Base-by-base conservation (phyloP, 2,329 filamentous ascomycete species). In the Microsporum audouinii region DNA sequence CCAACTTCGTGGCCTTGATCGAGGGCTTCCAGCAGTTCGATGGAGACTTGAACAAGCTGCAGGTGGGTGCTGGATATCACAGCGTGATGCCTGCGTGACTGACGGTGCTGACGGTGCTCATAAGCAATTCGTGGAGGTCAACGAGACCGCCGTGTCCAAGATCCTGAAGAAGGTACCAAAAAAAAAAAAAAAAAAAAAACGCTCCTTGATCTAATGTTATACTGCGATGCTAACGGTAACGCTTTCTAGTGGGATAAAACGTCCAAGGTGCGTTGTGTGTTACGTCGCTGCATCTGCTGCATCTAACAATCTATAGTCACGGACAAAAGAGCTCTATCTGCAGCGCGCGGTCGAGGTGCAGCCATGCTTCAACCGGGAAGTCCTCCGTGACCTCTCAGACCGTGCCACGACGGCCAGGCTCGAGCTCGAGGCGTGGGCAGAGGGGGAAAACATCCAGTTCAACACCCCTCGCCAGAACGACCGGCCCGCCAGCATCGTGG, bases 1-100 rank as follows among this genome's bases (percentile, higher is more conserved):
- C 91, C 61, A 94, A 94, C 73, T 96, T 96, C 71, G 91, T 94
- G 36, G 94, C 91, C 0, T 80, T 99, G 23, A 90, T 97, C 72
- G 94, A 99, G 78, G 94, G 94, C 10, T 95, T 97, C 70, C 91
- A 96, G 68, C 90, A 97, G 73, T 99, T 99, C 73, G 91, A 91
- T 71, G 92, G 89, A 71, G 94, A 99, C 71, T 77, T 99, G 53
- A 96, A 96, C 77, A 99, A 99, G 76, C 83, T 99, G 14, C 91
- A 84, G 73, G 81, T 83, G 70, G 71, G 76, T 70, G 56, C 31
- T 17, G 4, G 17, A 23, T 17, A 6, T 10, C 17, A 12, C 47
- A 1, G 17, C 17, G 17, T 51, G 49, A 17, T 31, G 27, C 2
- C 55, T 2, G 6, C 51, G 57, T 63, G 45, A 29, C 17, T 49